Evolutionary conservation across 2,329 filamentous ascomycete species (phyloP).

Genomic region (Aspergillus awamori): DNA sequence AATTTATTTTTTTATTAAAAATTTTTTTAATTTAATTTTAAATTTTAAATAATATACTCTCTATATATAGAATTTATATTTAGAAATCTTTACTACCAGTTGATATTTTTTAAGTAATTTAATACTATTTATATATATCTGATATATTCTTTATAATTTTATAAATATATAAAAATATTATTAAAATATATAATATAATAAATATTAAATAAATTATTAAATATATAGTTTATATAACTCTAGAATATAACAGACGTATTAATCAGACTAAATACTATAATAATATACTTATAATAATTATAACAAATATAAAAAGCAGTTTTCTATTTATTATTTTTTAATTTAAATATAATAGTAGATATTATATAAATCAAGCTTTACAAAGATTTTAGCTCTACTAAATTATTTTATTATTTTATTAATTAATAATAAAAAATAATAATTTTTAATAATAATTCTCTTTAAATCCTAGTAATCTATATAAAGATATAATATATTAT

Average conservation of each 20-base stretch:
- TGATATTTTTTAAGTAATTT: no score
- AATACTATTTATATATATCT: no score
- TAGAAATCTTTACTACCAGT: no score
- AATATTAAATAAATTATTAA: background rate
- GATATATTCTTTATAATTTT: no score
- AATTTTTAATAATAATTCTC: constrained; percentile 10
- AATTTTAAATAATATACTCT: no score
- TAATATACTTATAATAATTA: background rate
- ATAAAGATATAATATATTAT: background rate
- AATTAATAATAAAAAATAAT: constrained; percentile 5
- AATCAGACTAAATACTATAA: background rate
- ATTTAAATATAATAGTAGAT: background rate
- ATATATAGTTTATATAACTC: background rate
- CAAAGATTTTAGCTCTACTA: background rate
- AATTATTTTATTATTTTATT: constrained; percentile 11
- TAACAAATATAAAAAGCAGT: background rate
- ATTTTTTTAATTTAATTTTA: no score
- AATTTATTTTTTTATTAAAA: no score
- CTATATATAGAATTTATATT: no score
- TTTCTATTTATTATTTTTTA: background rate
- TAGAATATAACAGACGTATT: background rate
- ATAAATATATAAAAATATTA: background rate
- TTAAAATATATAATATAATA: background rate
- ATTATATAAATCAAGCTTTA: background rate
- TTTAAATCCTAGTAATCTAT: background rate